These are phyloP conservation scores for Naematelia aurantialba DNA, from an alignment of 768 basidiomycete species.

Conservation along the genomic window DNA sequence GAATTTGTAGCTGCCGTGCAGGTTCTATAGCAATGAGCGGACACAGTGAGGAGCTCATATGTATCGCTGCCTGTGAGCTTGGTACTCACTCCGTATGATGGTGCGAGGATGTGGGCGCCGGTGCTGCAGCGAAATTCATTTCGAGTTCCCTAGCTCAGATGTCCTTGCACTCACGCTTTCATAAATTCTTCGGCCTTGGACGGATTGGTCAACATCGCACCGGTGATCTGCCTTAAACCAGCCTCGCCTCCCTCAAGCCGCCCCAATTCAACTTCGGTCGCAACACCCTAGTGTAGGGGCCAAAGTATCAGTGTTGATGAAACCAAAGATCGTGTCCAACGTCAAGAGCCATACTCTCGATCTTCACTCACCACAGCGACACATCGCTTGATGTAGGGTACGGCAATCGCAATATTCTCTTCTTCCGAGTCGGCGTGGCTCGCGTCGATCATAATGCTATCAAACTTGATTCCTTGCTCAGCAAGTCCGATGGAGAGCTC, in stretches of 20 bases:
- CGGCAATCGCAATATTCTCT: slow-evolving; percentile 47
- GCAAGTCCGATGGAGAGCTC: slow-evolving; percentile 49
- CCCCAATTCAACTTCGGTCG: slow-evolving; percentile 51
- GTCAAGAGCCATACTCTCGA: background rate
- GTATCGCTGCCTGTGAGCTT: too few species aligned
- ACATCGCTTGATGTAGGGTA: slow-evolving; percentile 49
- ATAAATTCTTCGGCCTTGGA: slow-evolving; percentile 49
- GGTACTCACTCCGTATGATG: slow-evolving; percentile 42
- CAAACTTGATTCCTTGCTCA: slow-evolving; percentile 50
- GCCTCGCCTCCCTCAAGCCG: slow-evolving; percentile 49
- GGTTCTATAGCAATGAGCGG: slow-evolving; percentile 23
- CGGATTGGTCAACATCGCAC: slow-evolving; percentile 50
- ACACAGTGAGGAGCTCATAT: background rate
- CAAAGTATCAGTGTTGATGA: background rate
- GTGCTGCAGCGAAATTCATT: slow-evolving; percentile 24
- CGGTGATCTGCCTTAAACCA: slow-evolving; percentile 45
- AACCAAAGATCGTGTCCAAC: background rate
- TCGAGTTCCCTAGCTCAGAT: background rate
- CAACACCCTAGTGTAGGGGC: slow-evolving; percentile 29
- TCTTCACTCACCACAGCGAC: slow-evolving; percentile 18
- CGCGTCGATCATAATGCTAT: slow-evolving; percentile 52
- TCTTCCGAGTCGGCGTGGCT: slow-evolving; percentile 48
- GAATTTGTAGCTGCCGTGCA: slow-evolving; percentile 49
- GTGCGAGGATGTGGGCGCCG: slow-evolving; percentile 50
- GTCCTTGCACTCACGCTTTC: slow-evolving; percentile 30